These are phyloP conservation scores for Aspergillus saccharolyticus DNA, from an alignment of 495 filamentous ascomycete species.

Conservation along the genomic window DNA sequence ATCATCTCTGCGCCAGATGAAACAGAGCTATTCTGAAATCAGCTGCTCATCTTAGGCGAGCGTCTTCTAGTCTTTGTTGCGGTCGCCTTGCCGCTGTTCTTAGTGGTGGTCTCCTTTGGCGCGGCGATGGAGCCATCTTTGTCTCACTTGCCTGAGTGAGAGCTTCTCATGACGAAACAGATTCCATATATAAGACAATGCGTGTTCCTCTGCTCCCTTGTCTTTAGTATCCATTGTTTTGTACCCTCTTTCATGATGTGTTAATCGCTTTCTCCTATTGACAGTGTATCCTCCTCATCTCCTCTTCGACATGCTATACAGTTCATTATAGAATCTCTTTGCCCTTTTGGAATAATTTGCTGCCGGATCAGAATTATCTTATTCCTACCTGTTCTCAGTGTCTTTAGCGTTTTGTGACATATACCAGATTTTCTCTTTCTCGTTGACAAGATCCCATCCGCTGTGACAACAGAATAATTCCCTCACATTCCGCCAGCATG, in stretches of 20 bases:
- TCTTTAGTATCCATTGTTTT: neutral
- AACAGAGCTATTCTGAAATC: neutral
- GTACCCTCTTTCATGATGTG: neutral
- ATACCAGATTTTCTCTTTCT: neutral
- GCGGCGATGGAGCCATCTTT: neutral
- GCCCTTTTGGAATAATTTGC: constrained; percentile 4
- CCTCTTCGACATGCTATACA: neutral
- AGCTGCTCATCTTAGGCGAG: neutral
- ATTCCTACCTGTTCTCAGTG: neutral
- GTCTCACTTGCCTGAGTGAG: neutral
- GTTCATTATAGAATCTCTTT: neutral
- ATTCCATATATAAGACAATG: neutral
- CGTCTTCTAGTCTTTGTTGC: neutral
- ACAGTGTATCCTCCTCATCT: neutral
- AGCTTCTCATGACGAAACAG: neutral
- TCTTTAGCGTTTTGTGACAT: constrained; percentile 6
- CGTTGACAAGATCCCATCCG: neutral
- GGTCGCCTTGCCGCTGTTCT: neutral
- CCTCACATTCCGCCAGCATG: constrained; percentile 29
- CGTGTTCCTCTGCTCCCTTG: neutral
- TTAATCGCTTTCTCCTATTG: no score
- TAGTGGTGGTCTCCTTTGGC: neutral
- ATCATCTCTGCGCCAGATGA: neutral
- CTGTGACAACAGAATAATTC: neutral
- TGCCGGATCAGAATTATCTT: constrained; percentile 13